Percentiles rank a stretch among this genome's conserved stretches.
Evolutionary conservation across 1,284 basidiomycete species (phyloP).

Genomic region (Puccinia polysora): DNA sequence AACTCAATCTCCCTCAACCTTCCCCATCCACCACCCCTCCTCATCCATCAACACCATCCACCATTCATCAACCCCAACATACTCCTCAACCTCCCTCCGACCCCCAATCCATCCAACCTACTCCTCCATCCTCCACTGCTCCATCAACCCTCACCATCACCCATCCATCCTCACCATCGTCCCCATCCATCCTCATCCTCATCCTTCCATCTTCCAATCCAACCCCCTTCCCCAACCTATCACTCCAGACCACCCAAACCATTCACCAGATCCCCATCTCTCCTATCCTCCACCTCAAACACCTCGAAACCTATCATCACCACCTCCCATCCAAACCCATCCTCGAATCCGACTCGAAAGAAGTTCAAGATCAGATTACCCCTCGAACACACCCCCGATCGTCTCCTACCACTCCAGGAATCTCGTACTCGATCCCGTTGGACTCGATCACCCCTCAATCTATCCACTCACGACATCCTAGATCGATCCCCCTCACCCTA

Average conservation of each 20-base stretch:
- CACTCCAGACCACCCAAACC: not conserved
- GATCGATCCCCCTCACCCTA: not conserved
- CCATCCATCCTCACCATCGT: not conserved
- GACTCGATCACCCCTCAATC: constrained; percentile 21
- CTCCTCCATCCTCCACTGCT: not conserved
- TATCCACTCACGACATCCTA: not conserved
- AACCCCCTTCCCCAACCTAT: not conserved
- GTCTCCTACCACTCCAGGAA: constrained; percentile 15
- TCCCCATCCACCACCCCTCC: not conserved
- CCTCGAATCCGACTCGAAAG: constrained; percentile 1
- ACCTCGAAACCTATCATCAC: not conserved
- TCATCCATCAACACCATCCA: not conserved
- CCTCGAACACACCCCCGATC: constrained; percentile 35
- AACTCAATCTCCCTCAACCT: not conserved
- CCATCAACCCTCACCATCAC: not conserved
- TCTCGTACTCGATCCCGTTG: constrained; percentile 32
- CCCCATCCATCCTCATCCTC: not conserved
- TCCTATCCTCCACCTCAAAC: not conserved
- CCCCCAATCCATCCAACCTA: not conserved
- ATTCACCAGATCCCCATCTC: not conserved
- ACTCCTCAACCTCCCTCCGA: not conserved
- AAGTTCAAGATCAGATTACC: constrained; percentile 42
- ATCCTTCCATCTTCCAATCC: not conserved
- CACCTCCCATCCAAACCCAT: not conserved
- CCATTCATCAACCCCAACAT: not conserved